Conservation (phyloP, 2,329 filamentous ascomycete species). For the Hymenoscyphus repandus region DNA sequence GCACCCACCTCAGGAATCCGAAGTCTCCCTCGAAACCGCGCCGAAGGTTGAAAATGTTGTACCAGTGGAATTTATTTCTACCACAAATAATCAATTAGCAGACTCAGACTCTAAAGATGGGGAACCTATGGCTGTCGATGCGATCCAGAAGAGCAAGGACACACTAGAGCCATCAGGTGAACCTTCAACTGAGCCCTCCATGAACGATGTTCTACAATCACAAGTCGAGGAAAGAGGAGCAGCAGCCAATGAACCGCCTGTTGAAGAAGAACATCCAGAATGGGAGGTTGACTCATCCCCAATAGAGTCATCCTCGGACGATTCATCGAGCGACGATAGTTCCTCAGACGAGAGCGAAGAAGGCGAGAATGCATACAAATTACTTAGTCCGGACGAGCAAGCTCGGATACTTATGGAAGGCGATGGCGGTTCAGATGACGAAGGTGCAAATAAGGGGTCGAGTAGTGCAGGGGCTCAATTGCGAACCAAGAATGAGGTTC, state of each 20-base stretch:
- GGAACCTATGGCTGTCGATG: neutral
- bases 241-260: slow-evolving; percentile 1
- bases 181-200: neutral
- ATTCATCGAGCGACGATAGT: slow-evolving; percentile 48
- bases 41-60: neutral
- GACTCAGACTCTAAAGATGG: neutral
- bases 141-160: neutral
- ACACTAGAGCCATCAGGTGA: neutral
- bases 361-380: slow-evolving; percentile 57
- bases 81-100: neutral
- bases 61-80: neutral
- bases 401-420: slow-evolving; percentile 80
- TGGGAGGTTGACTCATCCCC: slow-evolving; percentile 81
- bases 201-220: neutral
- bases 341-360: slow-evolving; percentile 51
- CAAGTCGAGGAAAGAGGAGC: neutral
- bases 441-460: slow-evolving; percentile 48
- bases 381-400: slow-evolving; percentile 76
- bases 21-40: neutral
- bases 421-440: slow-evolving; percentile 75
- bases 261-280: slow-evolving; percentile 53
- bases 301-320: slow-evolving; percentile 61
- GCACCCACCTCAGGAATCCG: neutral
- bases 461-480: slow-evolving; percentile 44
- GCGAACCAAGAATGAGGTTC: slow-evolving; percentile 76